Percentiles rank a stretch among this genome's conserved stretches.
Evolutionary conservation across 495 filamentous ascomycete species (phyloP).

Genomic region (Penicillium canescens): DNA sequence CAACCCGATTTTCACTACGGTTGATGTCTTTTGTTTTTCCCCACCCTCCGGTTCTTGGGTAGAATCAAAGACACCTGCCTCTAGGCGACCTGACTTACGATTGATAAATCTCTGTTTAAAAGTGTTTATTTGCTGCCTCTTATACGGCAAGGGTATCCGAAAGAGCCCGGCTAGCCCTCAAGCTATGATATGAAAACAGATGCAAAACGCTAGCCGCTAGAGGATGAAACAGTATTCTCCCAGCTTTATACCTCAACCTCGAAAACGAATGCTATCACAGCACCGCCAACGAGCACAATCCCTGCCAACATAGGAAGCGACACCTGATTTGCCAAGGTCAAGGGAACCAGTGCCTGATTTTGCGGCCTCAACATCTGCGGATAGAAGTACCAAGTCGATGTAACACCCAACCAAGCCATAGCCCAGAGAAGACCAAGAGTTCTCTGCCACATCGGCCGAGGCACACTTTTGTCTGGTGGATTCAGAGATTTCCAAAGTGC

Average conservation of each 20-base stretch:
- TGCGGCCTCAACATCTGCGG: slow-evolving; percentile 19
- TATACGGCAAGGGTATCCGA: no score
- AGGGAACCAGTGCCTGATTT: slow-evolving; percentile 19
- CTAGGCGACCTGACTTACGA: no score
- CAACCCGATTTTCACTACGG: no score
- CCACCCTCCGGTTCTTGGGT: no score
- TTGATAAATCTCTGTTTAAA: no score
- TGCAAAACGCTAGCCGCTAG: no score
- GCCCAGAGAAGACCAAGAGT: slow-evolving; percentile 15
- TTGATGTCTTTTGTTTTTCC: no score
- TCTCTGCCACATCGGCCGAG: slow-evolving; percentile 10
- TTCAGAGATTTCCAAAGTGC: slow-evolving; percentile 6
- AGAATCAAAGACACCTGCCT: no score
- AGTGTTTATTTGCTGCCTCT: no score
- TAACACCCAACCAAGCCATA: slow-evolving; percentile 18
- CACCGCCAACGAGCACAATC: slow-evolving; percentile 8
- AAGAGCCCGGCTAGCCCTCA: no score
- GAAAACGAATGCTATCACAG: slow-evolving; percentile 7
- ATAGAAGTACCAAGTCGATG: slow-evolving; percentile 24
- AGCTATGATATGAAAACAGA: no score
- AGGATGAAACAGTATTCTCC: not conserved
- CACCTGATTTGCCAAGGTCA: slow-evolving; percentile 8
- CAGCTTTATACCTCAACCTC: slow-evolving; percentile 11
- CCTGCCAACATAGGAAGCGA: slow-evolving; percentile 8
- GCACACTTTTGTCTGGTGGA: not conserved